These are phyloP conservation scores for Penicillium pulvis DNA, from an alignment of 495 filamentous ascomycete species.

Conservation along the genomic window DNA sequence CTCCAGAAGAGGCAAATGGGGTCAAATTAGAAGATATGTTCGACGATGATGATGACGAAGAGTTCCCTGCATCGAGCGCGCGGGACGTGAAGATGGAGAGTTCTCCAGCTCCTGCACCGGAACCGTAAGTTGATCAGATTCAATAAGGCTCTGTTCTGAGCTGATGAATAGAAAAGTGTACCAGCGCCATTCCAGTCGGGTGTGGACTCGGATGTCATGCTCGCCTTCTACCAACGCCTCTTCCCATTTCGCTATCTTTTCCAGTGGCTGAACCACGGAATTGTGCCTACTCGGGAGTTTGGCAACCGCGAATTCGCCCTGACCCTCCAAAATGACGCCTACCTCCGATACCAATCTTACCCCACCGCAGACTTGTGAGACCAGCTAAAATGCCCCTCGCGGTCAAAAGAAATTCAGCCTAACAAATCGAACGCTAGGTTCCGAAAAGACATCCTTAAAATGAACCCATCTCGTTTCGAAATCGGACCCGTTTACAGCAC, in stretches of 20 bases:
- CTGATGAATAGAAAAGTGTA: slow-evolving; percentile 13
- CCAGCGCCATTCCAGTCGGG: slow-evolving; percentile 34
- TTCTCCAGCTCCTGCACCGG: slow-evolving; percentile 42
- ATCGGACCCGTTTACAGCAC: slow-evolving; percentile 94
- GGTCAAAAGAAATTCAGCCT: neutral
- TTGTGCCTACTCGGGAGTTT: slow-evolving; percentile 83
- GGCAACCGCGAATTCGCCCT: slow-evolving; percentile 93
- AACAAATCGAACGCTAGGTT: slow-evolving; percentile 54
- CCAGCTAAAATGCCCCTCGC: neutral
- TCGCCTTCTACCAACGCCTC: slow-evolving; percentile 90
- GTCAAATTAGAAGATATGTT: slow-evolving; percentile 82
- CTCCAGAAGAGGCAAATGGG: slow-evolving; percentile 34
- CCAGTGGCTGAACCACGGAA: slow-evolving; percentile 96
- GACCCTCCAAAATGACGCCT: slow-evolving; percentile 84
- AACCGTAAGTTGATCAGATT: slow-evolving; percentile 38
- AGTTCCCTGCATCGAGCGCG: slow-evolving; percentile 64
- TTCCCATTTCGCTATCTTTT: slow-evolving; percentile 96
- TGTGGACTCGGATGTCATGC: slow-evolving; percentile 80
- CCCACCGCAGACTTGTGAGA: slow-evolving; percentile 78
- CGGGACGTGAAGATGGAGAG: slow-evolving; percentile 46
- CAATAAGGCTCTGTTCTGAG: neutral
- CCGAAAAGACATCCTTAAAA: slow-evolving; percentile 83
- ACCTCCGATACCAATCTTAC: slow-evolving; percentile 91
- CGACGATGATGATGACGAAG: slow-evolving; percentile 75
- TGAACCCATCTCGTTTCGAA: slow-evolving; percentile 93